Percentiles rank a stretch among this genome's conserved stretches.
Evolutionary conservation across 352 stramenopile genomes (phyloP).

Genomic region (Phytophthora brassicae): DNA sequence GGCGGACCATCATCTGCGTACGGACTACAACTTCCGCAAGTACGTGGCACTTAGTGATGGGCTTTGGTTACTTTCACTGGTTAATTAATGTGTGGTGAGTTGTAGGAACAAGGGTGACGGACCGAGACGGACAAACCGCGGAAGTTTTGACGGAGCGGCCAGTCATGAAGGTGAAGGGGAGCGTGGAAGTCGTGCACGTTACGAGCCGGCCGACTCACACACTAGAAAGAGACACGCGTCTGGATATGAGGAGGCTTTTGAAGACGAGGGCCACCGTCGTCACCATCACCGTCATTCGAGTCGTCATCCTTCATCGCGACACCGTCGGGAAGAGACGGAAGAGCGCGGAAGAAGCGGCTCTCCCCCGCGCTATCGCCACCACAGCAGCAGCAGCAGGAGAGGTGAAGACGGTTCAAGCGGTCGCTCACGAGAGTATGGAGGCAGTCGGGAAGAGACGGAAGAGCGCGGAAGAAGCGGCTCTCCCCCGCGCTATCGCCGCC

Average conservation of each 20-base stretch:
- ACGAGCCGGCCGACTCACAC: constrained; percentile 31
- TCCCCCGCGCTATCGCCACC: constrained; percentile 20
- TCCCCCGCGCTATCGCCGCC: constrained; percentile 20
- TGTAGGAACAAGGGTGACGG: constrained; percentile 31
- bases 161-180: constrained; percentile 25
- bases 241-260: constrained; percentile 26
- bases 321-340: constrained; percentile 27
- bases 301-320: constrained; percentile 32
- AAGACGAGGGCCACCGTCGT: constrained; percentile 24
- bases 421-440: no score
- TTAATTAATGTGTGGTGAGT: background rate
- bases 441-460: constrained; percentile 24
- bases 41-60: constrained; percentile 10
- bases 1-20: constrained; percentile 42
- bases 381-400: constrained; percentile 33
- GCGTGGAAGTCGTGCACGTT: constrained; percentile 11
- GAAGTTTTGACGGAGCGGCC: constrained; percentile 21
- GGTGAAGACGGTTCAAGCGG: constrained; percentile 18
- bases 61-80: background rate
- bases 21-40: constrained; percentile 62
- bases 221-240: constrained; percentile 5
- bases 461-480: constrained; percentile 30
- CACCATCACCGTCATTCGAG: constrained; percentile 29
- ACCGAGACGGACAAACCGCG: constrained; percentile 15
- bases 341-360: constrained; percentile 30